These are phyloP conservation scores for Naganishia friedmannii DNA, from an alignment of 768 basidiomycete species.

Conservation along the genomic window DNA sequence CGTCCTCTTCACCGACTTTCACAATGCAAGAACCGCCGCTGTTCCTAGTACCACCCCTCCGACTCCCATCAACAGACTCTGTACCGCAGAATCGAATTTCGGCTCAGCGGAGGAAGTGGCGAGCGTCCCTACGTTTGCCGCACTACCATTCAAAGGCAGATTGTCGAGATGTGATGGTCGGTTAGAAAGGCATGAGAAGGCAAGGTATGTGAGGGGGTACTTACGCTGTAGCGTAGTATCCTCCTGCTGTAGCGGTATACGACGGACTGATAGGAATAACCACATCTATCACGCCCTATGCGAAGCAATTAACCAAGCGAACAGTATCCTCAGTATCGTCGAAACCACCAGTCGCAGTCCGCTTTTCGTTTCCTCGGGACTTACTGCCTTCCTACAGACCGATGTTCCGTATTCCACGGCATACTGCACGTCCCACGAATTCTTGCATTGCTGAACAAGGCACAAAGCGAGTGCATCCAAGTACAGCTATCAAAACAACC, in stretches of 20 bases:
- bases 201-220: no score
- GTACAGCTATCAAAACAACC: conserved; percentile 9
- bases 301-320: neutral
- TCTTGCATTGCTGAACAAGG: conserved; percentile 16
- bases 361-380: neutral
- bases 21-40: neutral
- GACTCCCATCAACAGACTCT: neutral
- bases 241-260: conserved; percentile 21
- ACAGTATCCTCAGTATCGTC: neutral
- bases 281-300: conserved; percentile 9
- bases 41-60: neutral
- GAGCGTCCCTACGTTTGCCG: neutral
- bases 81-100: neutral
- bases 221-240: conserved; percentile 28
- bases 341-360: neutral
- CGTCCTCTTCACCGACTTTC: neutral
- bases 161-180: neutral
- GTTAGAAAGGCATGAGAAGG: no score
- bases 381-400: conserved; percentile 28
- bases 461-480: conserved; percentile 20
- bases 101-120: neutral
- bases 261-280: conserved; percentile 9
- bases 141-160: neutral
- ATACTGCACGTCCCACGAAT: conserved; percentile 26
- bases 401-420: conserved; percentile 24